Evolutionary conservation across 768 basidiomycete genomes (phyloP).

Genomic region (Amanita subjunquillea): DNA sequence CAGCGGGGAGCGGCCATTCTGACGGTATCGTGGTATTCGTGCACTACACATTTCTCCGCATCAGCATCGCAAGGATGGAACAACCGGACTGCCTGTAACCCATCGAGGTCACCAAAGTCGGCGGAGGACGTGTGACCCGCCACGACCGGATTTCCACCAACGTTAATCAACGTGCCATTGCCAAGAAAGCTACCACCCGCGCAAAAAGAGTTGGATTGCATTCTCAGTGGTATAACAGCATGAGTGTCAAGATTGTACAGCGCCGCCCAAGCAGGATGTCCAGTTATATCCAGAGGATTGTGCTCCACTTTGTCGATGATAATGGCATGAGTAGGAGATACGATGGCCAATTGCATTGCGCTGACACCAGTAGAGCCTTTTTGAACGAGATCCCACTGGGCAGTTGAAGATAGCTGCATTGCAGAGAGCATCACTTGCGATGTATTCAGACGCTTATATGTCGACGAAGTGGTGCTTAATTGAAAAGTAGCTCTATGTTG

Average conservation of each 20-base stretch:
- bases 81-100: slow-evolving; percentile 63
- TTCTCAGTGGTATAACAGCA: slow-evolving; percentile 44
- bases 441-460: neutral
- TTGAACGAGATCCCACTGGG: slow-evolving; percentile 48
- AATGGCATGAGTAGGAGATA: slow-evolving; percentile 61
- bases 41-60: slow-evolving; percentile 43
- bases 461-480: neutral
- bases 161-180: slow-evolving; percentile 70
- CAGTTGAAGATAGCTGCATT: slow-evolving; percentile 5
- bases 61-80: slow-evolving; percentile 54
- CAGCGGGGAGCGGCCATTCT: slow-evolving; percentile 73
- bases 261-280: slow-evolving; percentile 77
- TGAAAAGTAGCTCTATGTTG: slow-evolving; percentile 2
- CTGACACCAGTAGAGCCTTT: slow-evolving; percentile 65
- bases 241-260: slow-evolving; percentile 63
- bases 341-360: slow-evolving; percentile 67
- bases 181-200: slow-evolving; percentile 71
- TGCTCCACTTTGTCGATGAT: slow-evolving; percentile 82
- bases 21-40: slow-evolving; percentile 52
- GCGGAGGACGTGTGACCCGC: slow-evolving; percentile 50
- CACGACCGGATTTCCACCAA: slow-evolving; percentile 77
- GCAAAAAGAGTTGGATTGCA: slow-evolving; percentile 80
- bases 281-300: slow-evolving; percentile 62
- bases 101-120: slow-evolving; percentile 69
- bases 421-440: neutral